Percentiles rank a stretch among this genome's conserved stretches.
Evolutionary conservation across 805 yeast species (phyloP).

Genomic region (Monosporozyma siamensis): DNA sequence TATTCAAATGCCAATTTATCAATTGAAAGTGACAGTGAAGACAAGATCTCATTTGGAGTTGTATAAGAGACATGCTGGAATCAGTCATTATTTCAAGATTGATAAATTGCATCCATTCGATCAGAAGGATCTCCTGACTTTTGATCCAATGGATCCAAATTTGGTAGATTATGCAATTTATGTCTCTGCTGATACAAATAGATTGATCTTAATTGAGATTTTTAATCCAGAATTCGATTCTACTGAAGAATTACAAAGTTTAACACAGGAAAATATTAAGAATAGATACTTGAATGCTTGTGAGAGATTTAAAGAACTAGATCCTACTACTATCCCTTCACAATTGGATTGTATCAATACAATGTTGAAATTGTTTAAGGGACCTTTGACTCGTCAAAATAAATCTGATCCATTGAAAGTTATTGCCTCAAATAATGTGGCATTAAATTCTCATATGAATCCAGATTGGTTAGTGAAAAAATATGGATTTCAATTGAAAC

Average conservation of each 20-base stretch:
- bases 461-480: conserved; percentile 41
- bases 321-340: conserved; percentile 35
- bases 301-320: conserved; percentile 18
- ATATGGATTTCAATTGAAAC: conserved; percentile 35
- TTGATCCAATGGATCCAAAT: conserved; percentile 25
- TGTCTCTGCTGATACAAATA: conserved; percentile 38
- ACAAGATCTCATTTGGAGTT: conserved; percentile 20
- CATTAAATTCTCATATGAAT: conserved; percentile 49
- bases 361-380: conserved; percentile 52
- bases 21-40: conserved; percentile 31
- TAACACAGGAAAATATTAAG: conserved; percentile 42
- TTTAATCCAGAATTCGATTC: conserved; percentile 41
- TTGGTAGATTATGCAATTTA: conserved; percentile 40
- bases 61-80: conserved; percentile 23
- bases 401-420: conserved; percentile 43
- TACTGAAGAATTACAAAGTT: conserved; percentile 37
- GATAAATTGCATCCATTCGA: conserved; percentile 28
- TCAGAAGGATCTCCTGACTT: conserved; percentile 17
- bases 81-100: conserved; percentile 28
- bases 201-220: conserved; percentile 44
- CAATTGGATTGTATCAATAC: conserved; percentile 52
- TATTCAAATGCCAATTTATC: conserved; percentile 23
- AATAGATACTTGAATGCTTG: conserved; percentile 39
- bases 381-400: conserved; percentile 44
- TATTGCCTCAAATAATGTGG: conserved; percentile 42